Conservation (phyloP, 2,329 filamentous ascomycete genomes). For the Diplodia sapinea region DNA sequence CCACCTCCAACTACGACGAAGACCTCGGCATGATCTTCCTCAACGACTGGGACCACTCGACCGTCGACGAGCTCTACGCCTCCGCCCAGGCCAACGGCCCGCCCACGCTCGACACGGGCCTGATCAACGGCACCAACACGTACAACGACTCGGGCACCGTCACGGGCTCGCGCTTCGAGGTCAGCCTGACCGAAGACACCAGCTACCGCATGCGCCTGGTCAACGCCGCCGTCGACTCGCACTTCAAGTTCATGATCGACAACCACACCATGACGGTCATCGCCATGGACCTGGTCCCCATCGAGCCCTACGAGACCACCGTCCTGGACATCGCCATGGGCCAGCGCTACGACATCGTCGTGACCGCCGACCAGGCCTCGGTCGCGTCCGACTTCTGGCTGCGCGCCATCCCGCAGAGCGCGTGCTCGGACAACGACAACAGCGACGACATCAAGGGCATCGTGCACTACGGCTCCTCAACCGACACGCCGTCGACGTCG, state of each 20-base stretch:
- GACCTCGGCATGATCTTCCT: conserved; percentile 50
- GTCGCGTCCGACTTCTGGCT: conserved; percentile 33
- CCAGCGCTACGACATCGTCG: conserved; percentile 50
- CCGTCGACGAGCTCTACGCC: conserved; percentile 28
- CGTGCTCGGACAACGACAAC: conserved; percentile 30
- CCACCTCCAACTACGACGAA: conserved; percentile 48
- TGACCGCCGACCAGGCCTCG: conserved; percentile 43
- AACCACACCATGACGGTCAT: conserved; percentile 54
- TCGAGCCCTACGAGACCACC: conserved; percentile 44
- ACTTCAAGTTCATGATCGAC: conserved; percentile 44
- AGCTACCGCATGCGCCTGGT: conserved; percentile 65
- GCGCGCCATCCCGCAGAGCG: conserved; percentile 26
- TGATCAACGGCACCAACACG: conserved; percentile 55
- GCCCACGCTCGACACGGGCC: conserved; percentile 51
- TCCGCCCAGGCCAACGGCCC: conserved; percentile 23
- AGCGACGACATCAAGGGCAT: conserved; percentile 31
- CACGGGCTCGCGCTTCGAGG: conserved; percentile 38
- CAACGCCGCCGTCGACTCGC: conserved; percentile 54
- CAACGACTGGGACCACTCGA: conserved; percentile 46
- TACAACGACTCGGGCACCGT: conserved; percentile 30
- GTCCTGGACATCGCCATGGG: conserved; percentile 44
- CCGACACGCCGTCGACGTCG: conserved; percentile 4
- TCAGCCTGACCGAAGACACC: conserved; percentile 53
- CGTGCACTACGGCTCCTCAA: conserved; percentile 26
- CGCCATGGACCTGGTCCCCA: conserved; percentile 52